Base-by-base conservation (phyloP, 78 protist genomes). In the Pelomyxa schiedti region DNA sequence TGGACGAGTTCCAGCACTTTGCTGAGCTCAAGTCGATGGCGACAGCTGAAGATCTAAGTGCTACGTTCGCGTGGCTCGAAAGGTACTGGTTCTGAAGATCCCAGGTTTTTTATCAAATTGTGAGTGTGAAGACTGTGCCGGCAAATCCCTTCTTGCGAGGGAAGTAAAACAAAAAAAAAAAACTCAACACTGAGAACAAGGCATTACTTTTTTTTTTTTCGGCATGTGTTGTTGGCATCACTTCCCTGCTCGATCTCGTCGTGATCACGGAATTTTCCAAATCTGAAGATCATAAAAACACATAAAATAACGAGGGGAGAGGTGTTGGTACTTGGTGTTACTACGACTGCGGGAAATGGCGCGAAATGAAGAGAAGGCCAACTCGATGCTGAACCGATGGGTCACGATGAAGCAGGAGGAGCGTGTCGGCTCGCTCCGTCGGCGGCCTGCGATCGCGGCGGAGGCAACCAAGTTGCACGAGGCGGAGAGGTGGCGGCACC, bases 331-430 rank as follows among this genome's bases (percentile, higher is more conserved):
- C n/a, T n/a, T n/a, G n/a, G n/a, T n/a, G n/a, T n/a, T n/a, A n/a
- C n/a, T n/a, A 75, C 38, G 16, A 8, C 68, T 39, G 16, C n/a
- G 6, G 43, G 36, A 39, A n/a, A 85, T 85, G 97, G 95, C 97
- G 73, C 83, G 97, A 37, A 94, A 92, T 72, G 91, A 91, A 68
- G 97, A 94, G 72, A 94, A 94, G 81, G 97, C 97, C 42, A 88
- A 87, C 43, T 73, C 94, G n/a, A 85, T 88, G 94, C 86, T 94
- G 37, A 82, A 86, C 68, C 83, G 94, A 35, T 91, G 79, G 76
- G 73, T 90, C 6, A 75, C 77, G 38, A 75, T 78, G 29, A 85
- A 87, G 72, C 41, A 22, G 8, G 72, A 53, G 0, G 90, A 83
- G 35, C 3, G 32, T 29, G 71, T 71, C 8, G 79, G 66, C 32